Evolutionary conservation across 208 protist genomes (phyloP), one percentile per base, ranked within the genome.

Genomic region (Leishmania guyanensis): DNA sequence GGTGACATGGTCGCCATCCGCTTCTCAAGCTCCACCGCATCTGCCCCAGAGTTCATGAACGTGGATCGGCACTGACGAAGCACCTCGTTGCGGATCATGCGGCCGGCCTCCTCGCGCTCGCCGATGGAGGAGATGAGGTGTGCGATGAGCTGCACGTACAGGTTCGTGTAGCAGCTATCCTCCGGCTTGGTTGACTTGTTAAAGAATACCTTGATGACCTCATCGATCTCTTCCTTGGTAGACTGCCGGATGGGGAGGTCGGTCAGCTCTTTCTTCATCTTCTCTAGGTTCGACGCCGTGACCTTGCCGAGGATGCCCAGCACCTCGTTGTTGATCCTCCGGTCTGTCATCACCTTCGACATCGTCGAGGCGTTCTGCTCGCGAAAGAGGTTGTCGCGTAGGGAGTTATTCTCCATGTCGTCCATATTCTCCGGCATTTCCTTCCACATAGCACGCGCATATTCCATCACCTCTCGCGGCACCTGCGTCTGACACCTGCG

Each of bases 181-280:
- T 95, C 91, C 56, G 91, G 92, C 60, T 89, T 89, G 26, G 91
- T 96, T 1, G 91, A 93, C 89, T 97, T 96, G 82, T 93, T 87
- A 80, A 96, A 97, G 83, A 97, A 93, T 5, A 94, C 89, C 51
- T 93, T 84, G 80, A 97, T 93, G 17, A 97, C 94, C 58, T 95
- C 84, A 56, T 90, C 73, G 70, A 97, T 97, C 76, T 97, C 94
- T 68, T 93, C 89, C 75, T 94, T 79, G 9, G 89, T 92, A 33
- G 94, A 97, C 80, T 97, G 94, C 33, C 94, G 94, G 68, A 97
- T 94, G 17, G 94, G 94, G 46, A 97, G 78, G 36, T 87, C 89
- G 1, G 80, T 92, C 48, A 97, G 80, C 79, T 95, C 91, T 72
- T 86, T 73, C 85, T 94, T 92, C 92, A 97, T 94, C 54, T 85